Evolutionary conservation across 2,329 filamentous ascomycete genomes (phyloP).

Genomic region (Claviceps monticola): DNA sequence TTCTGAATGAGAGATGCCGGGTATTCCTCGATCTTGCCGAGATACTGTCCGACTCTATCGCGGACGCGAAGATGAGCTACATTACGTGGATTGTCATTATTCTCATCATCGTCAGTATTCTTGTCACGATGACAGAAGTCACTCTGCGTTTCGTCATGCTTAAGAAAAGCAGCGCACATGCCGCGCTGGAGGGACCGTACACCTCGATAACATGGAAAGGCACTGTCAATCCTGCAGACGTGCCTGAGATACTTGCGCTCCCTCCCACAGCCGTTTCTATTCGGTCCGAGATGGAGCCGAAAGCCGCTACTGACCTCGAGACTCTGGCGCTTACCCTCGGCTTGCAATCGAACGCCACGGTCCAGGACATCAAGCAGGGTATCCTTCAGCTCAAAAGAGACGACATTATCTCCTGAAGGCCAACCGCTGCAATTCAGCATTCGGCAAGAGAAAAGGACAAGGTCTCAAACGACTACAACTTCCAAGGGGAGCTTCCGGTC

Average conservation of each 20-base stretch:
- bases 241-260: slow-evolving; percentile 9
- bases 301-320: slow-evolving; percentile 20
- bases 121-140: slow-evolving; percentile 84
- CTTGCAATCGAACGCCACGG: slow-evolving; percentile 19
- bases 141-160: slow-evolving; percentile 72
- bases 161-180: slow-evolving; percentile 12
- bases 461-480: background rate
- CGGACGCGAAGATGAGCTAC: slow-evolving; percentile 85
- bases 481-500: background rate
- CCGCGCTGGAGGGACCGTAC: slow-evolving; percentile 6
- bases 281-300: background rate
- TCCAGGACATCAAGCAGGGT: slow-evolving; percentile 21
- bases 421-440: background rate
- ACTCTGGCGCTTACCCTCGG: slow-evolving; percentile 21
- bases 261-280: slow-evolving; percentile 5
- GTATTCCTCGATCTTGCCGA: slow-evolving; percentile 95
- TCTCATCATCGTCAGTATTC: slow-evolving; percentile 78
- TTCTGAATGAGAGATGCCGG: slow-evolving; percentile 90
- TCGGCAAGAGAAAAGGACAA: background rate
- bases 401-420: background rate
- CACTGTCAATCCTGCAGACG: slow-evolving; percentile 6
- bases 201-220: slow-evolving; percentile 8
- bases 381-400: slow-evolving; percentile 18
- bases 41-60: slow-evolving; percentile 83
- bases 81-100: slow-evolving; percentile 99